Evolutionary conservation across 164 flowering plant genomes (phyloP), one percentile per base, ranked within the genome.

Genomic region (Warburgia ugandensis): DNA sequence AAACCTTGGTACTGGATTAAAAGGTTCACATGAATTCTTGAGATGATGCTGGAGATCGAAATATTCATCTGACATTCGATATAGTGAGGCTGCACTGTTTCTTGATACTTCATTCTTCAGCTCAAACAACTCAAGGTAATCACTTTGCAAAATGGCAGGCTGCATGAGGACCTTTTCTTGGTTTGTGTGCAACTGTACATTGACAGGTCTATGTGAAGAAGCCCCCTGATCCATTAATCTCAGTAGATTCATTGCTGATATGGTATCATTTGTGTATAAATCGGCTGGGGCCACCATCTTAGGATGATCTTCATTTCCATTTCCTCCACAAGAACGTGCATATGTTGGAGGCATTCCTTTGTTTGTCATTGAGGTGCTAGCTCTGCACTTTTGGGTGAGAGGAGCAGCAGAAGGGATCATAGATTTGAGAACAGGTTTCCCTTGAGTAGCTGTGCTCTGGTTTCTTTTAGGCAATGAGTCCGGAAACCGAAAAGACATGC

Each of bases 171-270:
- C 50, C 33, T 65, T 63, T 4, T 17, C 48, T 32, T 57, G 56
- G 16, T 41, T 54, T 42, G 41, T 49, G 16, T 50, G 62, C 50
- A 52, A 26, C 5, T 26, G 12, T 32, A 35, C 20, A 35, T 61
- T 55, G 23, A 31, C 58, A 35, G 68, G 52, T n/a, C 66, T 39
- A 39, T 62, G 55, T 36, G 79, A 68, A 50, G 37, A 38, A 22
- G 56, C 23, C 29, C 72, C 66, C 22, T 76, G 68, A 65, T 78
- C 70, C 89, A 80, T 74, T 42, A 82, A 77, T 69, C 76, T 78
- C 26, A 85, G 83, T 42, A 85, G 66, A 71, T 80, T 68, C 85
- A 77, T 70, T 1, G 94, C 89, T 22, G 89, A 66, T 39, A 80
- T 68, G 11, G 77, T 60, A 13, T 82, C 87, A 66, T 77, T 78